Conservation (phyloP, 164 flowering plant genomes). For the Nymphaea colorata region DNA sequence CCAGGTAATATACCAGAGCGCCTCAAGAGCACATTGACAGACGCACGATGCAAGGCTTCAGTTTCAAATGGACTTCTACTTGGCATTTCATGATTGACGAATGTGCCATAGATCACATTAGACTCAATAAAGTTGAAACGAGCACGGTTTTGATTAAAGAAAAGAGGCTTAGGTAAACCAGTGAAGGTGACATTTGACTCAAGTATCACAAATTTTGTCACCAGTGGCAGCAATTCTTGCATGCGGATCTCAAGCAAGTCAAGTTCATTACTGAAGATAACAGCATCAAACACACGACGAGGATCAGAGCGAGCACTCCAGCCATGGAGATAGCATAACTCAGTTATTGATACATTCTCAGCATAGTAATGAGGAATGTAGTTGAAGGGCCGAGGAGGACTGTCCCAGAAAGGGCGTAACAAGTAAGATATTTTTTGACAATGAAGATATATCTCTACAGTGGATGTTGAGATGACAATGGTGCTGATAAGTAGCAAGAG, state of each 20-base stretch:
- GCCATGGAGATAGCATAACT: conserved; percentile 28
- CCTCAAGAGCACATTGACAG: conserved; percentile 20
- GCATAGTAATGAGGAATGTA: conserved; percentile 26
- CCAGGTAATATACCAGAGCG: conserved; percentile 24
- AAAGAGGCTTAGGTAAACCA: conserved; percentile 25
- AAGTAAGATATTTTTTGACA: conserved; percentile 17
- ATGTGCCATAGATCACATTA: conserved; percentile 10
- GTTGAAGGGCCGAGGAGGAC: conserved; percentile 22
- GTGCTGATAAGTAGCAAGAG: conserved; percentile 2
- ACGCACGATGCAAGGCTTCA: conserved; percentile 15
- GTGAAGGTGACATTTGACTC: conserved; percentile 30
- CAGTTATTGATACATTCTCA: conserved; percentile 18
- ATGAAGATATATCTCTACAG: conserved; percentile 6
- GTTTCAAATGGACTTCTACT: conserved; percentile 7
- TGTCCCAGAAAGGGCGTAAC: conserved; percentile 31
- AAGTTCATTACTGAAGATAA: conserved; percentile 27
- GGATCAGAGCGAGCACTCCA: conserved; percentile 23
- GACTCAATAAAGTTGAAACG: conserved; percentile 17
- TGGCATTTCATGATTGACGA: conserved; percentile 2
- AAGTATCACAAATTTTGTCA: conserved; percentile 19
- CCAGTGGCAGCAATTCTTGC: conserved; percentile 20
- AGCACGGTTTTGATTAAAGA: conserved; percentile 12
- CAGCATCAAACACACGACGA: conserved; percentile 23
- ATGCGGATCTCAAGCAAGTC: conserved; percentile 28
- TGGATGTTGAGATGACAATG: conserved; percentile 6